Percentiles rank a stretch among this genome's conserved stretches.
Evolutionary conservation across 352 stramenopile species (phyloP).

Genomic region (Poterioochromonas sp.): DNA sequence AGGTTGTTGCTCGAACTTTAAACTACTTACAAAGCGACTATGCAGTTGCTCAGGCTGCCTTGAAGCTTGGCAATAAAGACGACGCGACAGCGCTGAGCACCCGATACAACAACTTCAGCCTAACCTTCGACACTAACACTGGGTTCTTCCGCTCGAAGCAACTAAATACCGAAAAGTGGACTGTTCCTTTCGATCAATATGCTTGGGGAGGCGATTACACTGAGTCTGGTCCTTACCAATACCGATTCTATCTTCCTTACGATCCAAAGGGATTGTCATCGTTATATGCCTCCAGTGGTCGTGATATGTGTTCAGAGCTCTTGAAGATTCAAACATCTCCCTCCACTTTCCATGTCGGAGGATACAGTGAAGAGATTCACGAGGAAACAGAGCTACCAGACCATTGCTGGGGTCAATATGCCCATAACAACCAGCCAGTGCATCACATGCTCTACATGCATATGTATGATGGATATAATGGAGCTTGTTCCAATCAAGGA

Average conservation of each 20-base stretch:
- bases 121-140: constrained; percentile 32
- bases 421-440: constrained; percentile 45
- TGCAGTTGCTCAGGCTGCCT: constrained; percentile 30
- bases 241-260: constrained; percentile 43
- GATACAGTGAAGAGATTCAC: constrained; percentile 20
- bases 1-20: constrained; percentile 38
- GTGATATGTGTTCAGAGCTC: constrained; percentile 23
- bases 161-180: constrained; percentile 17
- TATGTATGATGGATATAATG: constrained; percentile 26
- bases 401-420: constrained; percentile 45
- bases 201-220: constrained; percentile 43
- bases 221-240: constrained; percentile 42
- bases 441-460: constrained; percentile 42
- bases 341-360: constrained; percentile 21
- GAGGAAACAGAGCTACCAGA: constrained; percentile 33
- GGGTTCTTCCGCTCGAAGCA: constrained; percentile 36
- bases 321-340: neutral
- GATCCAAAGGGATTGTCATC: constrained; percentile 33
- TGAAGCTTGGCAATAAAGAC: constrained; percentile 11
- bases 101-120: constrained; percentile 32
- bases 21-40: constrained; percentile 41
- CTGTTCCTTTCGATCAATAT: constrained; percentile 25
- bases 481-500: constrained; percentile 10
- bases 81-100: neutral
- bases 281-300: constrained; percentile 25